Base-by-base conservation (phyloP, 495 filamentous ascomycete species). In the Baudoinia panamericana region DNA sequence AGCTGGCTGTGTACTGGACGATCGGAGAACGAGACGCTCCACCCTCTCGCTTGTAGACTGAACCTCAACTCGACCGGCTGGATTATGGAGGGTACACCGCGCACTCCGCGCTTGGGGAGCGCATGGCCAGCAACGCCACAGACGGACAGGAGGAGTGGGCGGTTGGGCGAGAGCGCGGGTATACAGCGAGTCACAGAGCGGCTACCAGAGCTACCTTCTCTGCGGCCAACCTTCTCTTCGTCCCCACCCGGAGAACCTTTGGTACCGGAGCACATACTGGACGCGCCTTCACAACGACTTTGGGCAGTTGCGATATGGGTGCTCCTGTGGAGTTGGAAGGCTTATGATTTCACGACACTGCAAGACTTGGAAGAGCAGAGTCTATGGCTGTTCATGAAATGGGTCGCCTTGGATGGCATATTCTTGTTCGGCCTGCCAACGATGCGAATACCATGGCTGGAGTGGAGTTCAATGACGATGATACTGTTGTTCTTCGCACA, bases 381-480 rank as follows among this genome's bases (percentile, higher is more conserved):
- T 12, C 77, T 90, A 18, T 81, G 76, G 75, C 67, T 87, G 30
- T 93, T 93, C 58, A 62, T 87, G 56, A 97, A 96, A 71, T 97
- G 90, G 90, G 68, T 80, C 39, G 67, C 71, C 21, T 68, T 96
- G 15, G 90, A 96, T 61, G 72, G 74, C 15, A 56, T 80, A 21
- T 93, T 86, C 60, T 68, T 93, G 40, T 95, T 86, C 55, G 78
- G 79, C 4, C 56, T 95, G 16, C 88, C 92, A 22, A 71, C 74
- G 29, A 54, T 96, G 45, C 74, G 80, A 55, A 93, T 97, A 66
- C 90, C 90, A 41, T 95, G 90, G 90, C 69, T 97, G 27, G 82
- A 95, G 67, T 83, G 86, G 69, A 80, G 78, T 2, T 75, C 81
- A 41, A 19, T 34, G 16, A 65, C 74, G 11, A 78, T 80, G 10